phyloP scores from a whole-genome alignment of 2,329 filamentous ascomycete species.

The Penicillium sp. region DNA sequence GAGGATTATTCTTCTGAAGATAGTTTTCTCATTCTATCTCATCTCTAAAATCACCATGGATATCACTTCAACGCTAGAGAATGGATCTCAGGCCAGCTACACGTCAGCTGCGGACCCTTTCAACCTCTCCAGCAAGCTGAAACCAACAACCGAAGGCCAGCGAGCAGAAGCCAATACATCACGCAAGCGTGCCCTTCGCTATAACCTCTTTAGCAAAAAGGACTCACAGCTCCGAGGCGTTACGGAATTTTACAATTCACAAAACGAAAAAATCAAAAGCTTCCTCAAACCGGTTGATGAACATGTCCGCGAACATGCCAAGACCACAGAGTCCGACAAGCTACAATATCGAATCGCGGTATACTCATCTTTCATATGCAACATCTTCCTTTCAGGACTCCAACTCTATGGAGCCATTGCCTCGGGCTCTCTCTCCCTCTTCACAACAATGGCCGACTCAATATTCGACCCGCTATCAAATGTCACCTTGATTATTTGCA shows the following conservation, averaged over 20 bases:
- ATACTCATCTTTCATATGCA: constrained; percentile 4
- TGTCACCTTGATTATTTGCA: background rate
- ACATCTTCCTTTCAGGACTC: background rate
- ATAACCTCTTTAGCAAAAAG: background rate
- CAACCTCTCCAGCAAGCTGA: background rate
- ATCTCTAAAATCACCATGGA: background rate
- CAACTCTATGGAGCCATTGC: background rate
- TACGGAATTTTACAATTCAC: background rate
- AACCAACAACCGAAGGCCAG: background rate
- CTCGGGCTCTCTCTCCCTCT: background rate
- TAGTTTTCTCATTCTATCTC: background rate
- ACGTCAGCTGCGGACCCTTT: background rate
- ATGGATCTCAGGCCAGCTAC: background rate
- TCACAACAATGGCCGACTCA: constrained; percentile 4
- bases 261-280: constrained; percentile 4
- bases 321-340: background rate
- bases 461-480: constrained; percentile 3
- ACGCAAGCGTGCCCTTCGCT: background rate
- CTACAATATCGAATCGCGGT: background rate
- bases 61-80: background rate
- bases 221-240: background rate
- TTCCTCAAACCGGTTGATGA: background rate
- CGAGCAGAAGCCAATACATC: background rate
- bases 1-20: background rate
- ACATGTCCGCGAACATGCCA: background rate